phyloP scores from a whole-genome alignment of 192 early-diverging fungal genomes.

The Pilaira anomala region DNA sequence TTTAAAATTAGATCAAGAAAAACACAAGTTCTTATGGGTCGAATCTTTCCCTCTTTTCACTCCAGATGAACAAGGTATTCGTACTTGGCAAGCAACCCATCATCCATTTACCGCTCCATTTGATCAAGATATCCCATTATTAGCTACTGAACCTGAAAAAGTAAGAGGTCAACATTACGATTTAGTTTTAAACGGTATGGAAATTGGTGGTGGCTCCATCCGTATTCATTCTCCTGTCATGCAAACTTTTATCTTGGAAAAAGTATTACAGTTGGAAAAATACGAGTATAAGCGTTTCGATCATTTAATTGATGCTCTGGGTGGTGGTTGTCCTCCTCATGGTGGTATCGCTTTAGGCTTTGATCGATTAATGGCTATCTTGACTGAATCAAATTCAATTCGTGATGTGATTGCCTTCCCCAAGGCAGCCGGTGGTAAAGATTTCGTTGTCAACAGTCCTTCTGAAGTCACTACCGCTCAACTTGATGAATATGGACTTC shows the following conservation, averaged over 20 bases:
- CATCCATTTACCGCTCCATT: conserved; percentile 90
- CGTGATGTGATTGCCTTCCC: conserved; percentile 94
- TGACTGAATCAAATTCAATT: conserved; percentile 69
- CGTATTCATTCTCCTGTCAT: conserved; percentile 77
- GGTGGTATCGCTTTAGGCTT: conserved; percentile 86
- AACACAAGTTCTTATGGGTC: conserved; percentile 80
- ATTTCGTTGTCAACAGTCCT: conserved; percentile 79
- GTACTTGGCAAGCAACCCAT: conserved; percentile 64
- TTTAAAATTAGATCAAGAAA: conserved; percentile 42
- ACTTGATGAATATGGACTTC: conserved; percentile 67
- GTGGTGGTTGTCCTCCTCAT: conserved; percentile 85
- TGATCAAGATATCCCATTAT: conserved; percentile 60
- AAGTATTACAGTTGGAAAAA: conserved; percentile 59
- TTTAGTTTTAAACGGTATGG: conserved; percentile 85
- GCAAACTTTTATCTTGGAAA: conserved; percentile 72
- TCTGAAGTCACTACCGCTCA: conserved; percentile 53
- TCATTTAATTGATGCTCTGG: conserved; percentile 79
- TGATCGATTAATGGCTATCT: conserved; percentile 74
- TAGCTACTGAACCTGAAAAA: conserved; percentile 58
- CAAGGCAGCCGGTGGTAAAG: conserved; percentile 75
- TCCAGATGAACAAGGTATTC: conserved; percentile 52
- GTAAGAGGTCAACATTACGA: conserved; percentile 85
- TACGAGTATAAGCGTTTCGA: conserved; percentile 62
- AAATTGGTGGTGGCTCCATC: conserved; percentile 90
- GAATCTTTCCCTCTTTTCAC: conserved; percentile 89